Base-by-base conservation (phyloP, 2,329 filamentous ascomycete genomes). In the Lecanicillium sp. region DNA sequence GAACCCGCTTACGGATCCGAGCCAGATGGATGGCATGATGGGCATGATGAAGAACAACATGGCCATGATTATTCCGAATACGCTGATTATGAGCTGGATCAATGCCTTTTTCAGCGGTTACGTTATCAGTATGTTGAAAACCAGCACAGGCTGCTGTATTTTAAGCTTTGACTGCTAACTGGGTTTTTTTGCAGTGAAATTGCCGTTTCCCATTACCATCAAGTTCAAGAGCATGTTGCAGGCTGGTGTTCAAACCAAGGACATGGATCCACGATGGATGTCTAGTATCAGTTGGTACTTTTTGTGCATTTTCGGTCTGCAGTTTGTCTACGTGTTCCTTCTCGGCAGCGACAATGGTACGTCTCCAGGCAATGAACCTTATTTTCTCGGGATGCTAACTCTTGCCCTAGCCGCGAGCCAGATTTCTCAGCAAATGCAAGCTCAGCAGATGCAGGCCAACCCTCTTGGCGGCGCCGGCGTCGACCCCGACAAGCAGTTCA, bases 11-110 rank as follows among this genome's bases (percentile, higher is more conserved):
- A 85, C 83, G 9, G 92, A 98, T 60, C 94, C 94, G 16, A 83
- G 83, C 34, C 87, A 86, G 42, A 98, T 98, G 92, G 94, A 98
- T 58, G 90, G 89, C 50, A 98, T 98, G 92, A 98, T 98, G 92
- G 90, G 92, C 50, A 95, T 95, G 87, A 94, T 98, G 86, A 98
- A 98, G 76, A 89, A 89, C 42, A 95, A 98, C 59, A 95, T 98
- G 85, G 90, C 92, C 48, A 98, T 96, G 92, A 96, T 98, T 70
- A 87, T 98, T 42, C 92, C 92, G 35, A 95, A 98, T 64, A 96
- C 89, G 5, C 66, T 98, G 58, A 98, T 98, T 51, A 98, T 98
- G 92, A 92, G 90, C 49, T 98, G 92, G 92, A 96, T 98, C 60
- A 98, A 98, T 66, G 89, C 92, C 0, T 98, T 96, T 59, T 98